Evolutionary conservation across 345 rosid species (phyloP), one percentile per base, ranked within the genome.

Genomic region (Kandelia obovata): DNA sequence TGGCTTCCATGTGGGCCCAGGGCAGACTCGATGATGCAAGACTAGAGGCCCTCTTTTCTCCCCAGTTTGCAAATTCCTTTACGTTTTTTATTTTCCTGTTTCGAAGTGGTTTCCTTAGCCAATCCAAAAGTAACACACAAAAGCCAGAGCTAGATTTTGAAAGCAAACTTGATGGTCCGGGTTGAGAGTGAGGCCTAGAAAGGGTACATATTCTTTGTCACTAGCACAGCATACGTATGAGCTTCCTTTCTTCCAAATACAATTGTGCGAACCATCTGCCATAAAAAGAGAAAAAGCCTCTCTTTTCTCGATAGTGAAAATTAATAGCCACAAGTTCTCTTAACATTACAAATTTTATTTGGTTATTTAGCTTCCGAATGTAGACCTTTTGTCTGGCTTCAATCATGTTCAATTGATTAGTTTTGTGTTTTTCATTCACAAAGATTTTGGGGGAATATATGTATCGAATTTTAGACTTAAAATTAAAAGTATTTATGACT

Each of bases 91-190:
- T 35, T 63, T 77, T 76, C 15, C 43, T 16, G n/a, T 68, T 69
- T 68, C 71, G 49, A 27, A 5, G 11, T 27, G 16, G 2, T 25
- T 27, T 10, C 28, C 6, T 21, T 7, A 25, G 28, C 2, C 25
- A 55, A 61, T 73, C 53, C 39, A 32, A 52, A 65, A 72, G 7
- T 51, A 69, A 75, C 53, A 66, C 8, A n/a, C 28, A 11, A 49
- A 5, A 13, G 6, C 28, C 4, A 58, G 46, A 51, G 51, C 13
- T 10, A 51, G 77, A 73, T 61, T 69, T 70, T 3, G 66, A 73
- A 78, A 77, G 86, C 77, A 80, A 68, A 47, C 53, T 73, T 53
- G 69, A 53, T 73, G 83, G 82, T 46, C 57, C 49, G 79, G 77
- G 78, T 65, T 58, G 17, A 35, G 52, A n/a, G 60, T 51, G 69